Base-by-base conservation (phyloP, 2,329 filamentous ascomycete genomes). In the Fusarium hostae region DNA sequence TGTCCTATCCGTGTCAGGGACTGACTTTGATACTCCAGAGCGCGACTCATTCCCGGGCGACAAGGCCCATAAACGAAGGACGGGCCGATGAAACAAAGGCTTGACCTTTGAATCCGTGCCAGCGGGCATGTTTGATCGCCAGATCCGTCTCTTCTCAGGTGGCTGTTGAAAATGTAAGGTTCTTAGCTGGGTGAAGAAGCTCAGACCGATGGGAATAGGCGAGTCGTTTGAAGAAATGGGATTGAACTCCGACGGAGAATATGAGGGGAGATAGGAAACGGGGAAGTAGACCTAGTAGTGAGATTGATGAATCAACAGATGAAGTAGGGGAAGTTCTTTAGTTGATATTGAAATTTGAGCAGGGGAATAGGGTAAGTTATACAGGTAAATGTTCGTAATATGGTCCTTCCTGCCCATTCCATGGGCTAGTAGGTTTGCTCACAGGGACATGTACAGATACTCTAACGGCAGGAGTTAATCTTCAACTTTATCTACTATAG, bases 81-180 rank as follows among this genome's bases (percentile, higher is more conserved):
- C 68, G 69, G 70, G 47, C 66, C 69, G 60, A 63, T 72, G 69
- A 72, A 70, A 72, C 69, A 48, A 58, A 66, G 59, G 59, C 56
- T 70, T 72, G 69, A 66, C 30, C 45, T 56, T 39, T 41, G 55
- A 59, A 66, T 43, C 70, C 34, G 56, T 68, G 44, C 26, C 47
- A 48, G 47, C 40, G 63, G 44, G 34, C 24, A 56, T 57, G 71
- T 71, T 66, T 69, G 70, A 73, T 73, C 71, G 47, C 47, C 70
- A 70, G 40, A 47, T 63, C 61, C 44, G 50, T 70, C 51, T 60
- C 32, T 59, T 54, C 64, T 71, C 68, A 72, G 69, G 69, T 71
- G 60, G 62, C 50, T 45, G 37, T 68, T 59, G 40, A 39, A 44
- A 55, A 63, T 48, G 58, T 55, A 68, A 59, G 70, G 52, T 28